Conservation (phyloP, 1,139 yeast species). For the Geotrichum reessii region DNA sequence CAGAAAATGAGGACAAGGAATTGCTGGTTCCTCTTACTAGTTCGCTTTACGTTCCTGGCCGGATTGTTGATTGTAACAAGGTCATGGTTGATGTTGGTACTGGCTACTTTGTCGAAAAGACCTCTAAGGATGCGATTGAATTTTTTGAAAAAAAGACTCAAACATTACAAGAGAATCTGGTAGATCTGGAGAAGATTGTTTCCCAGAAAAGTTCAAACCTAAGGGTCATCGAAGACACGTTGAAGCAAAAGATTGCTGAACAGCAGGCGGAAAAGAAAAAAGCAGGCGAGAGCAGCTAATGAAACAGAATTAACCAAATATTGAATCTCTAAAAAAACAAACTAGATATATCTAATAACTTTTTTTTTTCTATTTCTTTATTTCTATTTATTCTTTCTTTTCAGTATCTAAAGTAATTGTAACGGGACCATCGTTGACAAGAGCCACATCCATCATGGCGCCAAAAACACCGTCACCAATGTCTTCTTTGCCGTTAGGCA, state of each 20-base stretch:
- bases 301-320: not conserved
- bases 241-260: conserved; percentile 14
- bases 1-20: conserved; percentile 44
- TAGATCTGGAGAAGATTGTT: conserved; percentile 68
- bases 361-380: not conserved
- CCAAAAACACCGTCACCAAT: conserved; percentile 90
- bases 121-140: conserved; percentile 55
- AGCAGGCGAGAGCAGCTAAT: not conserved
- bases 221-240: conserved; percentile 31
- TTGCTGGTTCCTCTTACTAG: conserved; percentile 83
- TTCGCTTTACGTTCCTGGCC: conserved; percentile 86
- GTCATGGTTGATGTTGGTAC: conserved; percentile 95
- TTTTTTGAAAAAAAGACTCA: conserved; percentile 72
- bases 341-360: not conserved
- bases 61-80: conserved; percentile 37
- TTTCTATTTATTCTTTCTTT: conserved; percentile 26
- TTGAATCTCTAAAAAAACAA: not conserved
- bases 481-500: conserved; percentile 48
- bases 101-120: conserved; percentile 86
- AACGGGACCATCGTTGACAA: conserved; percentile 82
- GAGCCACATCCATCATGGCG: conserved; percentile 90
- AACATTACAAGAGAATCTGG: conserved; percentile 67
- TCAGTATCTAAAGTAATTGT: conserved; percentile 67
- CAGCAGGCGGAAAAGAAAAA: conserved; percentile 12
- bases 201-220: conserved; percentile 33